These are phyloP conservation scores for Podospora tetraspora DNA, from an alignment of 495 filamentous ascomycete species.

Conservation along the genomic window DNA sequence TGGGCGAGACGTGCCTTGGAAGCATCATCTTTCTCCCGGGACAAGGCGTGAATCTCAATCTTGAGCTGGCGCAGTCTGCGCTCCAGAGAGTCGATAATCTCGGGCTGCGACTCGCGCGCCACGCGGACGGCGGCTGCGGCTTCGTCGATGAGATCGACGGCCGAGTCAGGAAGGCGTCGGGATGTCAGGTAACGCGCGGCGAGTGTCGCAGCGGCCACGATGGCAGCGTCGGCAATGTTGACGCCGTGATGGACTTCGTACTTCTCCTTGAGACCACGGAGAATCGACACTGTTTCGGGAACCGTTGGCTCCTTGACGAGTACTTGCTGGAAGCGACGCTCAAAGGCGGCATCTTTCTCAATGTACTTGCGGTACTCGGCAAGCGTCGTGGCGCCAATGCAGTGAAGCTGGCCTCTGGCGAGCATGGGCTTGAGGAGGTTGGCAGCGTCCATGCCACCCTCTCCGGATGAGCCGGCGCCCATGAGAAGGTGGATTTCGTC, in stretches of 20 bases:
- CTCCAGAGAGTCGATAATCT: constrained; percentile 88
- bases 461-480: constrained; percentile 88
- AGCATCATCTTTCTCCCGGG: constrained; percentile 90
- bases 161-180: constrained; percentile 88
- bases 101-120: constrained; percentile 90
- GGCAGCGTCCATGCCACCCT: constrained; percentile 97
- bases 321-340: constrained; percentile 97
- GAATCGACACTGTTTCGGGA: constrained; percentile 89
- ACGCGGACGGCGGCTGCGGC: constrained; percentile 92
- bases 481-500: constrained; percentile 98
- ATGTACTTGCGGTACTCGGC: constrained; percentile 98
- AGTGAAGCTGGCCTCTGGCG: constrained; percentile 92
- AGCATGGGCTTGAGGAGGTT: constrained; percentile 97
- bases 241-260: constrained; percentile 99
- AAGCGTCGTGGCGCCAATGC: constrained; percentile 93
- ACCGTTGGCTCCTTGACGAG: constrained; percentile 88
- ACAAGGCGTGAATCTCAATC: constrained; percentile 93
- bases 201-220: constrained; percentile 83
- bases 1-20: constrained; percentile 72
- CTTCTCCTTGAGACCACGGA: constrained; percentile 92
- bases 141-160: constrained; percentile 93
- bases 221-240: constrained; percentile 86
- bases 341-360: constrained; percentile 96
- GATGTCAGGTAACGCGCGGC: constrained; percentile 88
- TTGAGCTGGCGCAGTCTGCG: constrained; percentile 80